Conservation (phyloP, 192 early-diverging fungal genomes). For the Chytriomyces sp. region DNA sequence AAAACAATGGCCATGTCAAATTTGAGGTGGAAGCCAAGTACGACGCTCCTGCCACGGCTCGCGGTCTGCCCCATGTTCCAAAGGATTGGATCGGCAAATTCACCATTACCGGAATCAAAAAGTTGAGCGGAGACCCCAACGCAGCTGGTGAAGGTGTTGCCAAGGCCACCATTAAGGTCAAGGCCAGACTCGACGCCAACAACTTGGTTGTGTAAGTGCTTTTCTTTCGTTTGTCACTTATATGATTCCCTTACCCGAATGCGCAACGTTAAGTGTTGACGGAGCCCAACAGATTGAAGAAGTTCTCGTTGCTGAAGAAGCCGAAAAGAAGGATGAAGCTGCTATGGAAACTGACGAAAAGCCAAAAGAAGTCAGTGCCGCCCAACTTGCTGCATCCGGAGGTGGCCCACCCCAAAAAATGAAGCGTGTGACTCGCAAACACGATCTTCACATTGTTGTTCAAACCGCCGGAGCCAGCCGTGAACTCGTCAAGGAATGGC, state of each 20-base stretch:
- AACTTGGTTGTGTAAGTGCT: conserved; percentile 39
- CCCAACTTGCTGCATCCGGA: not conserved
- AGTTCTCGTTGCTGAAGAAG: conserved; percentile 74
- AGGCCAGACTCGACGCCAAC: conserved; percentile 86
- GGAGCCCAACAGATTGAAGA: conserved; percentile 89
- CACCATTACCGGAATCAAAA: conserved; percentile 81
- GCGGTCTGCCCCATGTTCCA: conserved; percentile 73
- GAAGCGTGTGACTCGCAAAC: conserved; percentile 91
- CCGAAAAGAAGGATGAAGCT: conserved; percentile 56
- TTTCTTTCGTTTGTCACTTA: not conserved
- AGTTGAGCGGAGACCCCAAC: conserved; percentile 49
- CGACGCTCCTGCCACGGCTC: conserved; percentile 51
- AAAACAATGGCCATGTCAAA: conserved; percentile 49
- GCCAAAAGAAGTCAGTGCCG: conserved; percentile 16
- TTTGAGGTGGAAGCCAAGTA: conserved; percentile 86
- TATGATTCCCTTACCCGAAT: not conserved
- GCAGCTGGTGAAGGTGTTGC: conserved; percentile 60
- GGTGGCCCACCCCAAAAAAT: conserved; percentile 67
- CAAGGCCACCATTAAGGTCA: conserved; percentile 87
- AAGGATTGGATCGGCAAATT: conserved; percentile 81
- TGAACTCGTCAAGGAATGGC: conserved; percentile 65
- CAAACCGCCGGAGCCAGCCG: conserved; percentile 65
- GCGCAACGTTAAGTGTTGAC: conserved; percentile 55
- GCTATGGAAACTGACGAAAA: conserved; percentile 44
- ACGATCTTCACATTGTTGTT: conserved; percentile 75